A percentile compares a stretch with the other conserved stretches of the same genome.
These are phyloP conservation scores for Cryphonectria japonica DNA, from an alignment of 2,329 filamentous ascomycete genomes.

Conservation along the genomic window DNA sequence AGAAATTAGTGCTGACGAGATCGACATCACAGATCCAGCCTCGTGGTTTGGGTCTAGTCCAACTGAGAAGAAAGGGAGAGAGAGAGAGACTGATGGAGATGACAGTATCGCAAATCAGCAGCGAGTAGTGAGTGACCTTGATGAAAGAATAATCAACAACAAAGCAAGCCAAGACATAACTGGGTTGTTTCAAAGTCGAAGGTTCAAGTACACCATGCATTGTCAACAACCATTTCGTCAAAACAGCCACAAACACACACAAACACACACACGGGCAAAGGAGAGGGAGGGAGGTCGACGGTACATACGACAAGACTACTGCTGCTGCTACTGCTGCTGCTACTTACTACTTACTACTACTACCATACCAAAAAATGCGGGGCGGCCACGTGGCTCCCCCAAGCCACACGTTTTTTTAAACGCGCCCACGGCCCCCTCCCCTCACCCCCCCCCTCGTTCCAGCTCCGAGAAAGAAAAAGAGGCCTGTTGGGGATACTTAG, in stretches of 20 bases:
- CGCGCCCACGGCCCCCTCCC: not conserved
- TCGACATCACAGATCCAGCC: not conserved
- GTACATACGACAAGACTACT: no score
- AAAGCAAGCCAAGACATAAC: no score
- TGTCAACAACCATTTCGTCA: no score
- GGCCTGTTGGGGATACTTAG: not conserved
- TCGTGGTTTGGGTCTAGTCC: not conserved
- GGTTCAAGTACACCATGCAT: no score
- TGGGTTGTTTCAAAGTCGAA: no score
- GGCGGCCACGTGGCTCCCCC: slow-evolving; percentile 29
- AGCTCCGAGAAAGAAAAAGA: not conserved
- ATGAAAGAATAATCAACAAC: no score
- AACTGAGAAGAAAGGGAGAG: not conserved
- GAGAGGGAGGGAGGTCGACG: no score
- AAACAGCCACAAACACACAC: no score
- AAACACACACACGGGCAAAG: no score
- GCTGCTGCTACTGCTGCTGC: no score
- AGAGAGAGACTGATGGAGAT: slow-evolving; percentile 4
- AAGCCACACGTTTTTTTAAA: slow-evolving; percentile 22
- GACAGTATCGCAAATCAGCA: not conserved
- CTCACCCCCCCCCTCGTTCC: slow-evolving; percentile 1
- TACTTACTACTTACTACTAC: no score
- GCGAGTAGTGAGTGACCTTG: no score
- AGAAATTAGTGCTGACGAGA: slow-evolving; percentile 11
- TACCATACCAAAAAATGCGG: slow-evolving; percentile 21